A percentile compares a stretch with the other conserved stretches of the same genome.
Conservation (phyloP, 495 filamentous ascomycete species). For the Penicillium nucicola region DNA sequence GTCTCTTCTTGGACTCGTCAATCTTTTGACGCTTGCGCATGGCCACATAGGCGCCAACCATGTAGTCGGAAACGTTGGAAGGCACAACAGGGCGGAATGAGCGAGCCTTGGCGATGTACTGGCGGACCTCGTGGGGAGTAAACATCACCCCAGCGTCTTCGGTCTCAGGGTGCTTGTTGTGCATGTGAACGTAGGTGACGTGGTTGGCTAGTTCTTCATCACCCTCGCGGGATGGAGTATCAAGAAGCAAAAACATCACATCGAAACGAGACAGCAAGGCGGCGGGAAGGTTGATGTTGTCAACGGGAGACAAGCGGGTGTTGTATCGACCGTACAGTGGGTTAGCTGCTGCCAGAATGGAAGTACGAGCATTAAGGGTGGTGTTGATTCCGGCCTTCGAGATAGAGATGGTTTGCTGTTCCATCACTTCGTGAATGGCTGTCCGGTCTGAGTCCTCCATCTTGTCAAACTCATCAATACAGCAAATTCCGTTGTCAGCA, state of each 20-base stretch:
- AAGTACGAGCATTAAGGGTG: constrained; percentile 91
- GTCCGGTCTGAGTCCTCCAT: constrained; percentile 97
- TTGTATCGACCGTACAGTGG: constrained; percentile 98
- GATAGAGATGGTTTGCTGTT: constrained; percentile 98
- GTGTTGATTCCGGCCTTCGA: constrained; percentile 98
- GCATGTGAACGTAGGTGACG: constrained; percentile 96
- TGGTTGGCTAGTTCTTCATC: constrained; percentile 95
- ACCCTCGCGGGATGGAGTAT: constrained; percentile 80
- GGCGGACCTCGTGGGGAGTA: constrained; percentile 84
- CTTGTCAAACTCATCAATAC: constrained; percentile 99
- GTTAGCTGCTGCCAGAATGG: constrained; percentile 97
- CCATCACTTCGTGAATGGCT: constrained; percentile 99
- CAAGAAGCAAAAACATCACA: constrained; percentile 92
- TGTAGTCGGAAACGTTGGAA: constrained; percentile 82
- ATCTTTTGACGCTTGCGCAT: constrained; percentile 85
- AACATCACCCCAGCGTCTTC: constrained; percentile 68
- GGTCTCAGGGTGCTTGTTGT: constrained; percentile 86
- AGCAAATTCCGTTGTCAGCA: constrained; percentile 98
- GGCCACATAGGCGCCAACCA: constrained; percentile 91
- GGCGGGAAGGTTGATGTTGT: constrained; percentile 97
- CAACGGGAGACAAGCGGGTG: constrained; percentile 90
- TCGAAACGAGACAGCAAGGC: constrained; percentile 96
- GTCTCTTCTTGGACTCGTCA: constrained; percentile 81
- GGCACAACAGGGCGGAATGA: constrained; percentile 83
- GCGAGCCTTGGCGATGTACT: constrained; percentile 91